Evolutionary conservation across 768 basidiomycete genomes (phyloP).

Genomic region (Psilocybe cubensis): DNA sequence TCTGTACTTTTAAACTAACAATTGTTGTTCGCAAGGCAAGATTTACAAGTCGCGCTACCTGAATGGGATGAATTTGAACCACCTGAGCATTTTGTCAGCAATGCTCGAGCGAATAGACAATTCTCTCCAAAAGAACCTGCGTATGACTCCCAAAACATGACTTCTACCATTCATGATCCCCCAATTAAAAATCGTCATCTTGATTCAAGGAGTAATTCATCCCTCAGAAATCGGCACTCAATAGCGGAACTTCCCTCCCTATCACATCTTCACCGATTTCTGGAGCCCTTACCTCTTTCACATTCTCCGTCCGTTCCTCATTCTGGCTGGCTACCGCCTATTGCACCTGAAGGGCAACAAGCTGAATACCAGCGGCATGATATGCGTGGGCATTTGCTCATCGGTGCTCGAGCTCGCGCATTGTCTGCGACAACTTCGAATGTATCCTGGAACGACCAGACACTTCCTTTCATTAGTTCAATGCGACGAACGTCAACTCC

Average conservation of each 20-base stretch:
- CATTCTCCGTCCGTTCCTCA: neutral
- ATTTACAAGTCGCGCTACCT: neutral
- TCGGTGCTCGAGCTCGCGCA: slow-evolving; percentile 1
- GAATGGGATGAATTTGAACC: neutral
- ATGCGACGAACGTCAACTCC: slow-evolving; percentile 21
- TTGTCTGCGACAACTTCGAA: neutral
- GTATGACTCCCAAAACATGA: neutral
- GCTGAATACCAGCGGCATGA: neutral
- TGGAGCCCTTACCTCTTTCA: neutral
- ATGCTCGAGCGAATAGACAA: neutral
- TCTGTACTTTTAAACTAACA: neutral
- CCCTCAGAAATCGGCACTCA: neutral
- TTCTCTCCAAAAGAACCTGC: neutral
- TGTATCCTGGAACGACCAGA: slow-evolving; percentile 8
- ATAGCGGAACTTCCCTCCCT: neutral
- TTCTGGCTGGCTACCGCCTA: neutral
- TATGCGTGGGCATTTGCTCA: neutral
- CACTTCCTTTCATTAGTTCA: slow-evolving; percentile 19
- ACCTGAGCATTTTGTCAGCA: neutral
- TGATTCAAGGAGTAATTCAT: neutral
- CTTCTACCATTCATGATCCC: neutral
- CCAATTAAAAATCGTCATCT: neutral
- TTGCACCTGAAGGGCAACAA: neutral
- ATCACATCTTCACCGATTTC: neutral
- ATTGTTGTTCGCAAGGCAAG: neutral